phyloP scores from a whole-genome alignment of 129 eudicot genomes.

The Rutidosis leptorrhynchoides region DNA sequence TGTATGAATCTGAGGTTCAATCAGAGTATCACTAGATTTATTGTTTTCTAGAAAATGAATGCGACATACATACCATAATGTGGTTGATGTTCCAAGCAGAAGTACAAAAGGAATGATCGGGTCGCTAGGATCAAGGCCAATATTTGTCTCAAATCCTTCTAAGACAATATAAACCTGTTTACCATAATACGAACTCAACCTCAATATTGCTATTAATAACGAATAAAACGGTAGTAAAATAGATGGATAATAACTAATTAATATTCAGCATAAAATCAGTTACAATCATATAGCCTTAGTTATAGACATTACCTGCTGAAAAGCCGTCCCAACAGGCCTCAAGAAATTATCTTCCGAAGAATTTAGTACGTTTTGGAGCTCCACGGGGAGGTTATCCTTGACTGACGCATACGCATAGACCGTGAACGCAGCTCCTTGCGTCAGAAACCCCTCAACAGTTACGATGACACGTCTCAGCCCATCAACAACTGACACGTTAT shows the following conservation, averaged over 20 bases:
- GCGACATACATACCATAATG: constrained; percentile 63
- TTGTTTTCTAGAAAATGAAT: neutral
- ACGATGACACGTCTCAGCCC: constrained; percentile 43
- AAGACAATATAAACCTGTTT: constrained; percentile 53
- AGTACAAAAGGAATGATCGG: constrained; percentile 70
- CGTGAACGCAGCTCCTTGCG: constrained; percentile 37
- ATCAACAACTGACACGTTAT: constrained; percentile 44
- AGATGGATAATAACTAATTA: neutral
- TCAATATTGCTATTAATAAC: neutral
- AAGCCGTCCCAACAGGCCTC: constrained; percentile 54
- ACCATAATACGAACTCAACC: no score
- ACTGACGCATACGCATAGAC: constrained; percentile 59
- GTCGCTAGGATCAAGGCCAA: constrained; percentile 82
- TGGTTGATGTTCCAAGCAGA: constrained; percentile 61
- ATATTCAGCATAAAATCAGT: no score
- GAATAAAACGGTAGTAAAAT: neutral
- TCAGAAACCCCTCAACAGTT: constrained; percentile 58
- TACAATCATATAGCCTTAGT: no score
- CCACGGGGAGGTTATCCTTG: constrained; percentile 65
- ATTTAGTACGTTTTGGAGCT: constrained; percentile 47
- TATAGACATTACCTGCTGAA: constrained; percentile 46
- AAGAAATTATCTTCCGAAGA: constrained; percentile 48
- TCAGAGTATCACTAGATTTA: constrained; percentile 14
- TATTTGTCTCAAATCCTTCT: constrained; percentile 58
- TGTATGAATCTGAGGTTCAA: constrained; percentile 56